Evolutionary conservation across 345 rosid species (phyloP).

Genomic region (Litchi chinensis): DNA sequence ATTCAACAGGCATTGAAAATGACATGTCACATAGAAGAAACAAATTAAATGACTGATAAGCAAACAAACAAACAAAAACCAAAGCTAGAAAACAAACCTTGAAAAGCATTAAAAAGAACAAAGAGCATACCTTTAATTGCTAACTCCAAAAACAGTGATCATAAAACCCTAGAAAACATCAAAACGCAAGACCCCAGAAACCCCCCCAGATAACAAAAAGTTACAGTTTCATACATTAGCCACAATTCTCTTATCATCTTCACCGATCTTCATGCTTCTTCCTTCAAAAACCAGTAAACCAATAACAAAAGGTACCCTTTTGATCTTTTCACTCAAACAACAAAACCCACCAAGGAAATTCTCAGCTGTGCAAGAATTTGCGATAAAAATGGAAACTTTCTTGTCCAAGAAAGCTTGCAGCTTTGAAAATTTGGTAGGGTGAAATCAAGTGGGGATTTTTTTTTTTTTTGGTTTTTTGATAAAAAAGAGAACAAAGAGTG

Average conservation of each 20-base stretch:
- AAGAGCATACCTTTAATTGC: constrained; percentile 15
- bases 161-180: constrained; percentile 32
- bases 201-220: not conserved
- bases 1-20: constrained; percentile 14
- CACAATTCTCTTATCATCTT: constrained; percentile 24
- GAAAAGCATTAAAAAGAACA: constrained; percentile 14
- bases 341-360: constrained; percentile 42
- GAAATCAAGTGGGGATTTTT: not conserved
- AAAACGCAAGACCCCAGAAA: constrained; percentile 27
- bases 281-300: not conserved
- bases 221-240: constrained; percentile 18
- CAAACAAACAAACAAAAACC: not conserved
- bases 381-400: constrained; percentile 23
- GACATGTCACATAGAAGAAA: constrained; percentile 7
- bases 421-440: not conserved
- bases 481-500: constrained; percentile 21
- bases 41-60: constrained; percentile 7
- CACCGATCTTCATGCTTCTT: constrained; percentile 32
- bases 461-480: not conserved
- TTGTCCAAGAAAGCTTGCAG: constrained; percentile 14
- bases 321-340: constrained; percentile 24
- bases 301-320: constrained; percentile 23
- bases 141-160: constrained; percentile 29
- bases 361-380: constrained; percentile 35
- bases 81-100: constrained; percentile 10